Evolutionary conservation across 2,329 filamentous ascomycete genomes (phyloP).

Genomic region (Pseudogymnoascus verrucosus): DNA sequence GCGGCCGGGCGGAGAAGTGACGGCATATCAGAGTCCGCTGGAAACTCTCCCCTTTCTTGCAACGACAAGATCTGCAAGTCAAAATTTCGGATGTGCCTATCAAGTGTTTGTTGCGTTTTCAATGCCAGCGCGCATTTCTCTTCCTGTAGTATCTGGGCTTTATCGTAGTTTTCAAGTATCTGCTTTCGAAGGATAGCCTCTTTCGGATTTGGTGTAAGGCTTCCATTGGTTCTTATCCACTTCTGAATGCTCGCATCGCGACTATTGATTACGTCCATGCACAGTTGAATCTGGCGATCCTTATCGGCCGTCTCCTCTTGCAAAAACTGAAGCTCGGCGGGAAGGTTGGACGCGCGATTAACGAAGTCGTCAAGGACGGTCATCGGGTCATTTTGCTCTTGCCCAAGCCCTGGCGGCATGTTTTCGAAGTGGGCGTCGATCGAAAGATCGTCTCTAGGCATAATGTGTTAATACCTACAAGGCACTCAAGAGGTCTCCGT

Average conservation of each 20-base stretch:
- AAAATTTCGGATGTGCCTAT: conserved; percentile 55
- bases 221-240: conserved; percentile 71
- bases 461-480: conserved; percentile 46
- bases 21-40: conserved; percentile 48
- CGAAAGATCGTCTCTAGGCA: conserved; percentile 66
- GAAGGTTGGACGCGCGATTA: conserved; percentile 66
- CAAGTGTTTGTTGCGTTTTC: conserved; percentile 52
- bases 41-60: conserved; percentile 48
- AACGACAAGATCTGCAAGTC: conserved; percentile 56
- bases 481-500: not conserved
- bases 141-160: conserved; percentile 61
- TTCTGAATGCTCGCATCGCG: conserved; percentile 71
- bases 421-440: conserved; percentile 47
- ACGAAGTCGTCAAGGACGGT: conserved; percentile 73
- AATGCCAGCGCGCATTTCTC: conserved; percentile 66
- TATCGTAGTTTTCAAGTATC: conserved; percentile 60
- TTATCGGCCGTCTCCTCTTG: conserved; percentile 79
- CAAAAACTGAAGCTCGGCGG: conserved; percentile 73
- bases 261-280: conserved; percentile 59
- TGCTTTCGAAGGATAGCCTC: conserved; percentile 60
- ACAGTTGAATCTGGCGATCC: conserved; percentile 63
- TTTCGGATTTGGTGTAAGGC: conserved; percentile 65
- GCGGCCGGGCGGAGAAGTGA: conserved; percentile 52
- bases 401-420: conserved; percentile 44
- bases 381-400: conserved; percentile 54